Percentiles rank a stretch among this genome's conserved stretches.
Evolutionary conservation across 2,329 filamentous ascomycete species (phyloP).

Genomic region (Neonectria sp.): DNA sequence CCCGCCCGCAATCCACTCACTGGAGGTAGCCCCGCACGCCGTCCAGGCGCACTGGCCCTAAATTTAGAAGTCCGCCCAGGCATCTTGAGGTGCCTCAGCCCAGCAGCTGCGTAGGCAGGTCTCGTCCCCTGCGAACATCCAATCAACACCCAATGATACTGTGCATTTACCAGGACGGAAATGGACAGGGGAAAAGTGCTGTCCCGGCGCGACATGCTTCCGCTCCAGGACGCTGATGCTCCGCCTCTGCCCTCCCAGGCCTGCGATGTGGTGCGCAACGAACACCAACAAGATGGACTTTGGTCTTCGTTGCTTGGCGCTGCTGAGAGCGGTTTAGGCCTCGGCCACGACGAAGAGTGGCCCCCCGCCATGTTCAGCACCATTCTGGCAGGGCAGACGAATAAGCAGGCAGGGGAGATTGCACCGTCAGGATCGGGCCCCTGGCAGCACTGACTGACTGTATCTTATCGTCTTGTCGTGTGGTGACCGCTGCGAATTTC

Average conservation of each 20-base stretch:
- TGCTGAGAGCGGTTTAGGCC: slow-evolving; percentile 3
- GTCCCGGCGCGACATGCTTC: slow-evolving; percentile 28
- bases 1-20: slow-evolving; percentile 26
- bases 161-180: not conserved
- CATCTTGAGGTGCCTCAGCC: slow-evolving; percentile 41
- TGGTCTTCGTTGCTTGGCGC: slow-evolving; percentile 1
- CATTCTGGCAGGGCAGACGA: slow-evolving; percentile 4
- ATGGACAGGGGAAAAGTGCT: not conserved
- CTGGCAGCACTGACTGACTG: not conserved
- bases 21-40: slow-evolving; percentile 29
- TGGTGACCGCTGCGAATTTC: not conserved
- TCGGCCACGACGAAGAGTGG: not conserved
- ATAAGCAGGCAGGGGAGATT: slow-evolving; percentile 6
- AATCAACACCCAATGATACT: not conserved
- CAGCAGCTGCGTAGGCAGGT: slow-evolving; percentile 20
- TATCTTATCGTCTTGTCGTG: slow-evolving; percentile 1
- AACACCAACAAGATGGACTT: slow-evolving; percentile 5
- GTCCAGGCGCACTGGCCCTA: slow-evolving; percentile 36
- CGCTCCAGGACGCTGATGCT: slow-evolving; percentile 23
- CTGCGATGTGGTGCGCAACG: not conserved
- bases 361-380: not conserved
- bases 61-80: slow-evolving; percentile 42
- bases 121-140: not conserved
- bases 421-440: not conserved
- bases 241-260: slow-evolving; percentile 18